Percentiles rank a stretch among this genome's conserved stretches.
phyloP scores from a whole-genome alignment of 192 early-diverging fungal species.

The Mortierella alpina region DNA sequence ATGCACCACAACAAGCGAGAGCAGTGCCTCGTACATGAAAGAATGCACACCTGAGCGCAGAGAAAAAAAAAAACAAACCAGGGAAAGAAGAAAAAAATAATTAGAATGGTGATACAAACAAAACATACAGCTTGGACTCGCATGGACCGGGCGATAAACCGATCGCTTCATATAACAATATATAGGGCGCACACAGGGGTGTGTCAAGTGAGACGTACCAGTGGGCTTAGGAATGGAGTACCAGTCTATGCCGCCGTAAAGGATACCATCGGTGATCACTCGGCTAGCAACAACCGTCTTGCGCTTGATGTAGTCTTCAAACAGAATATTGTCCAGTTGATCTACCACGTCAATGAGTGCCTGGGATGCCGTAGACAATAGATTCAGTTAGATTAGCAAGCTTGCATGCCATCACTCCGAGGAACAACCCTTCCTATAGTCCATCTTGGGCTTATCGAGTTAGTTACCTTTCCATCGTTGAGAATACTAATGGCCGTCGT shows the following conservation, averaged over 20 bases:
- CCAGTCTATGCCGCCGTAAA: conserved; percentile 93
- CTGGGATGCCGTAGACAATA: conserved; percentile 34
- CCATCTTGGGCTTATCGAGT: background rate
- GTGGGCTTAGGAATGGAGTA: conserved; percentile 74
- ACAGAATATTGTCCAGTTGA: conserved; percentile 85
- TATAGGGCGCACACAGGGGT: background rate
- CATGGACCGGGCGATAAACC: background rate
- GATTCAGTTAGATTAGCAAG: background rate
- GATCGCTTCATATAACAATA: background rate
- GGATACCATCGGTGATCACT: conserved; percentile 83
- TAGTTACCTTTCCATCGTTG: conserved; percentile 68
- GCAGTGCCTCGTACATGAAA: conserved; percentile 87
- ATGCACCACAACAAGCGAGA: conserved; percentile 89
- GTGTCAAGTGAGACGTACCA: conserved; percentile 58
- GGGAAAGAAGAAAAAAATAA: background rate
- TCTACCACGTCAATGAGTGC: conserved; percentile 76
- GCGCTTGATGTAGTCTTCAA: conserved; percentile 87
- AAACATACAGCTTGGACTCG: background rate
- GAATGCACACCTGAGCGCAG: conserved; percentile 80
- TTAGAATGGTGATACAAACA: background rate
- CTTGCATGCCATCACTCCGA: background rate
- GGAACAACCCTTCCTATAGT: background rate
- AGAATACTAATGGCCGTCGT: conserved; percentile 71
- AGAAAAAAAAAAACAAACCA: background rate
- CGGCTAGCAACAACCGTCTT: conserved; percentile 73